Evolutionary conservation across 106 monocot genomes (phyloP), one percentile per base, ranked within the genome.

Genomic region (Dendrobium officinale): DNA sequence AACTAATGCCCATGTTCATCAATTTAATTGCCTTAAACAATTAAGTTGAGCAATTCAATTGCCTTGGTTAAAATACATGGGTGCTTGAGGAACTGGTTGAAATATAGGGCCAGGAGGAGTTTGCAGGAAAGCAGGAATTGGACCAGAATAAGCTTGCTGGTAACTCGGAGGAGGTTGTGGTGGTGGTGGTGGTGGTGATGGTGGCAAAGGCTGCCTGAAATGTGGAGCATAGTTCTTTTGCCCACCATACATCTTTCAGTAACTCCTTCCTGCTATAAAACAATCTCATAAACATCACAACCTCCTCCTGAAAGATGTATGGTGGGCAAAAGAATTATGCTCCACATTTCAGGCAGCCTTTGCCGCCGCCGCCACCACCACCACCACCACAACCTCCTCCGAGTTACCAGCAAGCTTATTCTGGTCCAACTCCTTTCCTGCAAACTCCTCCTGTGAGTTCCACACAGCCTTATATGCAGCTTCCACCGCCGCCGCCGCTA

Each of bases 321-420:
- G 49, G 49, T 76, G 49, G 76, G 9, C 42, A 37, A 48, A 27
- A 49, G 19, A 76, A 49, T 15, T 76, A 49, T 24, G 24, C 80
- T 4, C 75, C 80, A 19, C 79, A 73, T 17, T 78, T 72, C 19
- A 77, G 42, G 75, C 75, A 59, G 11, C 37, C 40, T 22, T 73
- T 75, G 6, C 27, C 67, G 20, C 81, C 58, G 49, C 79, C 41
- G 13, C 77, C 77, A 2, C 77, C 67, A 26, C 81, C 67, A 26
- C 81, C 58, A 51, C 79, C 41, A 15, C 77, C 77, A 2, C 77
- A 42, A 0, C 78, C 76, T 31, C 79, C 75, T 33, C 80, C 72
- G 67, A 75, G 73, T 24, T 87, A 72, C 54, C 84, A 77, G 20
- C 91, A 82, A 84, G 75, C 55, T 18, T 86, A 74, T 54, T 55